phyloP scores from a whole-genome alignment of 441 rosid genomes.

The Flueggea neowawraea region DNA sequence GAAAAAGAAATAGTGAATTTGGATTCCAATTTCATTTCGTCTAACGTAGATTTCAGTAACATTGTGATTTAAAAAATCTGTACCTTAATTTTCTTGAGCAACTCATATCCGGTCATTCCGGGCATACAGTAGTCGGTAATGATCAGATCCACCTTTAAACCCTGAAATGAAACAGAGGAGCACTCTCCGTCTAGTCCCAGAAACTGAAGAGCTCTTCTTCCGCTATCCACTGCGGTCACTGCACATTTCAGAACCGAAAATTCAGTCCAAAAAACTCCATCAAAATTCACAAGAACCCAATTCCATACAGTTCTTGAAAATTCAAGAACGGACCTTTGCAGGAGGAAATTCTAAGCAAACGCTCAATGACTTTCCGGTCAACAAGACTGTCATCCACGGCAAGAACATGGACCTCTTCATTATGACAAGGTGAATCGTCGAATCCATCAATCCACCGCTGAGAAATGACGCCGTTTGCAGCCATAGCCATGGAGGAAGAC shows the following conservation, averaged over 20 bases:
- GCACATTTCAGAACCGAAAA: constrained; percentile 12
- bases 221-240: constrained; percentile 94
- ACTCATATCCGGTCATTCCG: constrained; percentile 93
- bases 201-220: constrained; percentile 74
- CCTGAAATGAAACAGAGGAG: constrained; percentile 33
- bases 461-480: constrained; percentile 44
- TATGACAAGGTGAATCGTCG: constrained; percentile 35
- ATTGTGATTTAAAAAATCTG: too few species aligned
- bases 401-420: constrained; percentile 64
- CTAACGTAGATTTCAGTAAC: too few species aligned
- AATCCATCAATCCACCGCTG: constrained; percentile 33
- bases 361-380: constrained; percentile 85
- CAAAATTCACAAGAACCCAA: not conserved
- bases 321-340: constrained; percentile 58
- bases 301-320: not conserved
- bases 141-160: constrained; percentile 78
- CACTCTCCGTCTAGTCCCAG: constrained; percentile 54
- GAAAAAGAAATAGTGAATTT: not conserved
- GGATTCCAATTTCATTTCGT: not conserved
- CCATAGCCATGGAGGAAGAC: constrained; percentile 31
- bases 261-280: not conserved
- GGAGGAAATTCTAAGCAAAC: constrained; percentile 66
- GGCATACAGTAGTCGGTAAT: constrained; percentile 98
- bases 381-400: constrained; percentile 91
- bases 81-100: constrained; percentile 90